Conservation (phyloP, 1,284 basidiomycete genomes). For the Pascua guehoae region DNA sequence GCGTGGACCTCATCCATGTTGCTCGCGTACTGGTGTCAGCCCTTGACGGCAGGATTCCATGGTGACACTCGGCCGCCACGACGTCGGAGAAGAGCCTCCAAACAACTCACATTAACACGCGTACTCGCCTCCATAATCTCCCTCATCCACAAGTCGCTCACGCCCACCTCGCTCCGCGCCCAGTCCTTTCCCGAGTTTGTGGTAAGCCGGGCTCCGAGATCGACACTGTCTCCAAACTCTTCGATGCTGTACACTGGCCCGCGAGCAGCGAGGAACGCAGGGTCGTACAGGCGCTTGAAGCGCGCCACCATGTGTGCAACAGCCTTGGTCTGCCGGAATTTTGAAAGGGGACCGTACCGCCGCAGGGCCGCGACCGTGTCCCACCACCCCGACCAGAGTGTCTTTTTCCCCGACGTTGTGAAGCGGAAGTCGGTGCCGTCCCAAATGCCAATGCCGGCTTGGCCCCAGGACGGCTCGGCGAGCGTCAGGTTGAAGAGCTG, state of each 20-base stretch:
- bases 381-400: conserved; percentile 57
- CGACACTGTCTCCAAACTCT: conserved; percentile 33
- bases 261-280: conserved; percentile 27
- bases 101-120: conserved; percentile 71
- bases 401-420: conserved; percentile 53
- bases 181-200: conserved; percentile 61
- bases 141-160: conserved; percentile 60
- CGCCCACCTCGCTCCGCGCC: conserved; percentile 56
- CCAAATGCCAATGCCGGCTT: conserved; percentile 41
- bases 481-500: conserved; percentile 69
- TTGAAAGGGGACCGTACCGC: conserved; percentile 75
- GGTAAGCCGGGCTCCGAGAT: conserved; percentile 50
- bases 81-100: no score
- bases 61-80: no score
- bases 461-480: conserved; percentile 52
- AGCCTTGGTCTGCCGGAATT: conserved; percentile 56
- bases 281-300: conserved; percentile 40
- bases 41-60: neutral
- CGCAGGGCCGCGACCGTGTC: conserved; percentile 67
- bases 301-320: conserved; percentile 26
- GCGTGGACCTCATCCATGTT: conserved; percentile 74
- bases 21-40: conserved; percentile 50
- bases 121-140: conserved; percentile 83
- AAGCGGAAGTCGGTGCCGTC: conserved; percentile 73
- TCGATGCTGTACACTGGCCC: conserved; percentile 32